Percentiles rank a stretch among this genome's conserved stretches.
Conservation (phyloP, 148 eudicot species). For the Rhododendron henanense region DNA sequence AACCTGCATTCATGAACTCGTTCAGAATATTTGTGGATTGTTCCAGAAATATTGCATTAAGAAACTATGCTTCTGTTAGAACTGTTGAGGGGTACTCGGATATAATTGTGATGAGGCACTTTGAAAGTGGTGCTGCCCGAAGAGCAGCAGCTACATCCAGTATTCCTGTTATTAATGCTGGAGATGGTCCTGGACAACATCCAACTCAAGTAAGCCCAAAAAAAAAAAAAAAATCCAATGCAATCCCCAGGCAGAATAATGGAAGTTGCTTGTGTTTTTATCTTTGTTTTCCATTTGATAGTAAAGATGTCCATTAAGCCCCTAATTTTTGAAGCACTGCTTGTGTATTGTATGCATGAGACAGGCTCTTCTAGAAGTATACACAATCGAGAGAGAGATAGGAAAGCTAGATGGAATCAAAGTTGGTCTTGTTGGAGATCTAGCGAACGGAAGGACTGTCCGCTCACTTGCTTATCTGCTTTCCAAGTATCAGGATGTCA, state of each 20-base stretch:
- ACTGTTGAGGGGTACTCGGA: constrained; percentile 98
- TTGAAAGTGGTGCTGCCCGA: constrained; percentile 97
- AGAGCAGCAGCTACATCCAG: constrained; percentile 78
- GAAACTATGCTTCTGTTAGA: no score
- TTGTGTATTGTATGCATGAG: background rate
- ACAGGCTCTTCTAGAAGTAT: constrained; percentile 90
- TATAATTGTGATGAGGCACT: constrained; percentile 96
- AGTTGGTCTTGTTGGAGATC: constrained; percentile 98
- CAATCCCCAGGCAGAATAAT: constrained; percentile 1
- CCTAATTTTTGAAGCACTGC: background rate
- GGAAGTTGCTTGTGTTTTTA: background rate
- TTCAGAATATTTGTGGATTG: no score
- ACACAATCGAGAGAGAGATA: constrained; percentile 89
- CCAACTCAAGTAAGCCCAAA: constrained; percentile 68
- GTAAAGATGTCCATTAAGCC: background rate
- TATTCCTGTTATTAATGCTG: constrained; percentile 95
- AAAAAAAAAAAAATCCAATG: background rate
- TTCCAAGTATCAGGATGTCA: constrained; percentile 74
- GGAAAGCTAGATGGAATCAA: constrained; percentile 87
- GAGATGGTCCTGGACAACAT: constrained; percentile 99
- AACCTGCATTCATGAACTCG: no score
- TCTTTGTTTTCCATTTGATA: no score
- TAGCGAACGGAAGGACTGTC: constrained; percentile 94
- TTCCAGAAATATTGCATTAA: no score
- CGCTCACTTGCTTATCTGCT: constrained; percentile 94